These are phyloP conservation scores for Neurospora sp. DNA, from an alignment of 495 filamentous ascomycete genomes.

Conservation along the genomic window DNA sequence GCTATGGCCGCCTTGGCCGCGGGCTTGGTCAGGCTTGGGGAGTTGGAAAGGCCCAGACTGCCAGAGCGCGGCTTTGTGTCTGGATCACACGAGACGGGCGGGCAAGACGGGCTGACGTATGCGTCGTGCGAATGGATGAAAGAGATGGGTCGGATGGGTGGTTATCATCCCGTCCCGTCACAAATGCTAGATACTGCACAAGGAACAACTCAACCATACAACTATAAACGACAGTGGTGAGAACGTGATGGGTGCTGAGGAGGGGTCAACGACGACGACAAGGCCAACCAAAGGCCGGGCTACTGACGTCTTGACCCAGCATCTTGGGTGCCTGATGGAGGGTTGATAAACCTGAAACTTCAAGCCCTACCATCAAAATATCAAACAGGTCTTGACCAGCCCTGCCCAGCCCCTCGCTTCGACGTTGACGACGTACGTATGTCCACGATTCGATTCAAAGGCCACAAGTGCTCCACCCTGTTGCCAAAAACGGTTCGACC, in stretches of 20 bases:
- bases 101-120: background rate
- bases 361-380: background rate
- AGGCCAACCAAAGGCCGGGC: background rate
- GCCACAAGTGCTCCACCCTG: background rate
- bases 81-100: background rate
- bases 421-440: background rate
- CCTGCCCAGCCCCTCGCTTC: background rate
- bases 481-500: background rate
- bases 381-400: background rate
- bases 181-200: background rate
- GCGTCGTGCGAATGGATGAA: background rate
- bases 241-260: background rate
- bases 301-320: background rate
- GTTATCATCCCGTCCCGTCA: background rate
- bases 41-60: background rate
- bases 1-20: background rate
- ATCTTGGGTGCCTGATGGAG: background rate
- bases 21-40: background rate
- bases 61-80: background rate
- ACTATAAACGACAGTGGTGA: background rate
- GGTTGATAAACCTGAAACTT: background rate
- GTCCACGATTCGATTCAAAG: background rate
- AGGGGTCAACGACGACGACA: background rate
- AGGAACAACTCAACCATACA: background rate
- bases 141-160: background rate